Evolutionary conservation across 805 yeast genomes (phyloP), one percentile per base, ranked within the genome.

Genomic region (Kuraishia capsulata): DNA sequence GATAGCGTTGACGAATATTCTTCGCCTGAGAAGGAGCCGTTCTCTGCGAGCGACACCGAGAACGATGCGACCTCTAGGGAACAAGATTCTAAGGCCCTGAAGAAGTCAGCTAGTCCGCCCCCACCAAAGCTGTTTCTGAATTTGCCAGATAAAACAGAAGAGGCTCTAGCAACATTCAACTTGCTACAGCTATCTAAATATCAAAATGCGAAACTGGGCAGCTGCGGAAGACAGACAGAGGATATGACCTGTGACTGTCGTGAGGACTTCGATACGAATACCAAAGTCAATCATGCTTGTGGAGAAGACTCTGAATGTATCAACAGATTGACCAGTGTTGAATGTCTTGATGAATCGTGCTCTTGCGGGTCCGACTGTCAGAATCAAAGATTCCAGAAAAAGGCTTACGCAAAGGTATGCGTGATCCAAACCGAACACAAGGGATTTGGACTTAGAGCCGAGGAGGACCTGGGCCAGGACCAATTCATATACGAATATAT

Each of bases 201-300:
- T 56, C 65, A 74, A 17, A 65, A 65, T 38, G 80, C 78, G 51
- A 49, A 57, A 33, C 61, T 85, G 10, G 95, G 96, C 9, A 64
- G 70, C 28, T 71, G 88, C 2, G 85, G 81, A 37, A 51, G 61
- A 3, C 66, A 69, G 31, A 85, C 82, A 52, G 79, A 78, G 44
- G 95, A 86, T 47, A 88, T 90, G 92, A 76, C 89, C 13, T 90
- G 98, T 67, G 97, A 88, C 53, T 90, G 98, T 65, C 49, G 42
- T 32, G 84, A 71, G 55, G 69, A 66, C 16, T 67, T 58, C 37
- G 65, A 62, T 19, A 30, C 13, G 18, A 50, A 55, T 24, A 72
- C 64, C 1, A 51, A 49, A 5, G 64, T 62, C 39, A 76, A 76
- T 47, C 35, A 51, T 11, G 95, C 97, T 2, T 90, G 98, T 69